Conservation (phyloP, 176 grass and related monocot genomes). For the Avena insularis region DNA sequence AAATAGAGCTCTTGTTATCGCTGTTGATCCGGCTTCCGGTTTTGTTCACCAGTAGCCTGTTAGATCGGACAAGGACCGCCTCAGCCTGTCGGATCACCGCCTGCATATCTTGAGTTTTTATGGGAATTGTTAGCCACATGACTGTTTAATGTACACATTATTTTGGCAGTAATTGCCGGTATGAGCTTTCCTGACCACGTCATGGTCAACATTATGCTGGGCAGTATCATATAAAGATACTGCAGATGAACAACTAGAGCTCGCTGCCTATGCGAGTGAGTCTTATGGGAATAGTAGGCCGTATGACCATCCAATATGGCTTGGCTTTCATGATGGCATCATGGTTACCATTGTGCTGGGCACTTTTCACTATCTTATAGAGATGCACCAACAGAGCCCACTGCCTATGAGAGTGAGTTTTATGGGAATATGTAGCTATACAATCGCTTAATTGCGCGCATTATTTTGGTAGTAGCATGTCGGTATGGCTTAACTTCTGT, state of each 20-base stretch:
- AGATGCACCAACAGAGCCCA: neutral
- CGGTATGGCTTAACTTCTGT: neutral
- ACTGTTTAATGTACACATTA: neutral
- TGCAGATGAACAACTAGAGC: neutral
- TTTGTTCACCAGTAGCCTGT: neutral
- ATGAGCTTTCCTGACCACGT: neutral
- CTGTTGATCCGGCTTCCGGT: neutral
- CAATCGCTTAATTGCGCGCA: neutral
- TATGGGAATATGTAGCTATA: neutral
- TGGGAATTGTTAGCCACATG: neutral
- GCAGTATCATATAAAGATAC: neutral
- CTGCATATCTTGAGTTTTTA: neutral
- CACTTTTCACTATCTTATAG: neutral
- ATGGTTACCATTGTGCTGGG: no score
- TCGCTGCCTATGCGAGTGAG: neutral
- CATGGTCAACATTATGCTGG: neutral
- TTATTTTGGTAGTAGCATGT: neutral
- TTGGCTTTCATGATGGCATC: no score
- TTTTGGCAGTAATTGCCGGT: neutral
- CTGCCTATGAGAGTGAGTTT: neutral
- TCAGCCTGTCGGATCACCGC: neutral
- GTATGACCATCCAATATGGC: neutral
- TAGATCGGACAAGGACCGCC: neutral
- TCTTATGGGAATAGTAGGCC: neutral
- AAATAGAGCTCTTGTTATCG: no score